Conservation (phyloP, 805 yeast genomes). For the Wickerhamomyces sydowiorum region DNA sequence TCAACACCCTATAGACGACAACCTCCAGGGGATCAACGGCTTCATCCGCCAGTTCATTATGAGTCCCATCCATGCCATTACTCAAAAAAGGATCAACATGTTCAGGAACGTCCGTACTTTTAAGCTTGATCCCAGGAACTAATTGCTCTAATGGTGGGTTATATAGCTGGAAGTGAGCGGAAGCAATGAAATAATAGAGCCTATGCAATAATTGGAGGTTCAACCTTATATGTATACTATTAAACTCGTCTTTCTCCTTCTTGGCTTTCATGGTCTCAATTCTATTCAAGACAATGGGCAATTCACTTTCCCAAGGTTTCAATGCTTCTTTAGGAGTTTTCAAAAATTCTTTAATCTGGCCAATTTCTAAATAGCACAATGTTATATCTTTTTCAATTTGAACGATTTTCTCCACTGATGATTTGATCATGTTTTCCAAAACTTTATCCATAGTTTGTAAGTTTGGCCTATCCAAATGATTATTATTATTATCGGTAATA, state of each 20-base stretch:
- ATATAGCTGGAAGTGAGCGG: slow-evolving; percentile 57
- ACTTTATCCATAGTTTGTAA: slow-evolving; percentile 61
- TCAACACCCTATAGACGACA: slow-evolving; percentile 13
- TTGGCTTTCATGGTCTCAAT: slow-evolving; percentile 10
- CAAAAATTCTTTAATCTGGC: slow-evolving; percentile 60
- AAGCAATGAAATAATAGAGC: slow-evolving; percentile 70
- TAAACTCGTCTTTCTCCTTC: slow-evolving; percentile 19
- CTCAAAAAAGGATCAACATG: slow-evolving; percentile 11
- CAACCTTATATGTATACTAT: slow-evolving; percentile 28
- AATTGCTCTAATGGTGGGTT: slow-evolving; percentile 24
- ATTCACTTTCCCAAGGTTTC: slow-evolving; percentile 34
- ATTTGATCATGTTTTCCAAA: slow-evolving; percentile 54
- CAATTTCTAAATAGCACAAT: slow-evolving; percentile 47
- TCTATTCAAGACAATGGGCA: slow-evolving; percentile 5
- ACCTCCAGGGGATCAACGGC: slow-evolving; percentile 25
- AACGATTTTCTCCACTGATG: slow-evolving; percentile 43
- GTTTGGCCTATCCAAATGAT: neutral
- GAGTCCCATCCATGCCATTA: slow-evolving; percentile 10
- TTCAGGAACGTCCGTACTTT: slow-evolving; percentile 6
- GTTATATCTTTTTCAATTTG: slow-evolving; percentile 44
- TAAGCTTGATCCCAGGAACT: slow-evolving; percentile 21
- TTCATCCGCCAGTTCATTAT: slow-evolving; percentile 10
- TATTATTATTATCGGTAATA: slow-evolving; percentile 4
- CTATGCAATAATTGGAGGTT: slow-evolving; percentile 66
- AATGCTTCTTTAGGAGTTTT: slow-evolving; percentile 49